Evolutionary conservation across 371 early-diverging fungal species (phyloP).

Genomic region (Dichotomocladium elegans): DNA sequence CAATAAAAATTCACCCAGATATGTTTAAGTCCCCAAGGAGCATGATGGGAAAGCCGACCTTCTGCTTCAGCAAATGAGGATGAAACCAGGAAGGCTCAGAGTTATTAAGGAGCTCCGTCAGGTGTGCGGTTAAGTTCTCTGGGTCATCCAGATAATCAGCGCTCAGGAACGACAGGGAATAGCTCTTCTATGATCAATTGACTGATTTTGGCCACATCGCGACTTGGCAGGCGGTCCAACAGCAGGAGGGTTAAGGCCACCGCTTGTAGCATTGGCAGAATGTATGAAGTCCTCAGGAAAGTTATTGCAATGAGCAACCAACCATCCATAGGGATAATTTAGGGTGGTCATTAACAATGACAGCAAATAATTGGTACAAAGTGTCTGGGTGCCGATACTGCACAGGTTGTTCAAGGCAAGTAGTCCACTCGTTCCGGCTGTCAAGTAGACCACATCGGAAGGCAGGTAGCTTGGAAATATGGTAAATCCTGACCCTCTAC

Average conservation of each 20-base stretch:
- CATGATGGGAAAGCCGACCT: not conserved
- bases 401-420: not conserved
- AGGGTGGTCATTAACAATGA: not conserved
- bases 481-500: not conserved
- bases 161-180: not conserved
- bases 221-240: not conserved
- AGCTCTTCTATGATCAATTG: not conserved
- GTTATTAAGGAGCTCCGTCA: not conserved
- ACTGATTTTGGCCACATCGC: not conserved
- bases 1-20: not conserved
- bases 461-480: conserved; percentile 1
- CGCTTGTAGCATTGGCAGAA: not conserved
- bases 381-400: not conserved
- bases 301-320: not conserved
- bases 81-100: not conserved
- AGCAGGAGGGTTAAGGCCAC: not conserved
- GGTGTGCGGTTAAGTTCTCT: not conserved
- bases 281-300: not conserved
- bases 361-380: not conserved
- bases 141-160: not conserved
- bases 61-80: not conserved
- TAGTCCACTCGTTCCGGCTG: not conserved
- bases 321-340: not conserved
- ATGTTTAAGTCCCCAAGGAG: not conserved
- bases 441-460: not conserved